phyloP scores from a whole-genome alignment of 345 rosid genomes.

The Trapa incisa region DNA sequence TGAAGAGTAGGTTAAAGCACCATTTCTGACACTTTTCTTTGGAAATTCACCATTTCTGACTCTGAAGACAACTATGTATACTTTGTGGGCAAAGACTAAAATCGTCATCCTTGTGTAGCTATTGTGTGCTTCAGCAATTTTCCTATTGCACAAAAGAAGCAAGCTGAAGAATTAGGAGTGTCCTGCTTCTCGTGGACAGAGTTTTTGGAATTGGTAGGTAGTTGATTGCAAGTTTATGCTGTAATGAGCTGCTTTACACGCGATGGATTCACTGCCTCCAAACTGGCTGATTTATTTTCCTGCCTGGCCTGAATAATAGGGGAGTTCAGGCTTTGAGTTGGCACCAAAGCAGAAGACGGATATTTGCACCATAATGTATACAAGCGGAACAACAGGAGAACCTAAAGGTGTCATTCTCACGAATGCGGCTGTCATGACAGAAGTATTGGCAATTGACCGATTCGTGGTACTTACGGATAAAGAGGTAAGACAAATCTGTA shows the following conservation, averaged over 20 bases:
- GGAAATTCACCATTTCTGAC: background rate
- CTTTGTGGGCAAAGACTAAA: background rate
- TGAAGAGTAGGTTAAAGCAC: constrained; percentile 45
- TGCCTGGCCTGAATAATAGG: constrained; percentile 21
- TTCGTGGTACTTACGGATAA: constrained; percentile 45
- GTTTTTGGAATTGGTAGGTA: constrained; percentile 40
- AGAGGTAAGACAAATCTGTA: constrained; percentile 28
- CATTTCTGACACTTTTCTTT: background rate
- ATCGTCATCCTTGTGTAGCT: constrained; percentile 22
- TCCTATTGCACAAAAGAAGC: constrained; percentile 48
- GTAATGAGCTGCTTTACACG: background rate
- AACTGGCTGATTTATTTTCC: background rate
- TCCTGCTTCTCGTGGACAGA: constrained; percentile 81
- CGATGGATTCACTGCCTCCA: background rate
- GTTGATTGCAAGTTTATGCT: background rate
- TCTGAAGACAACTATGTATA: background rate
- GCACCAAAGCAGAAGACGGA: constrained; percentile 56
- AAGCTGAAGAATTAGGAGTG: constrained; percentile 57
- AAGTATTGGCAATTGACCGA: constrained; percentile 72
- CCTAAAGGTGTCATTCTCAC: constrained; percentile 83
- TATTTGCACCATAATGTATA: constrained; percentile 86
- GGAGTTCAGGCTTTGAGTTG: constrained; percentile 43
- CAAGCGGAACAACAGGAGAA: constrained; percentile 97
- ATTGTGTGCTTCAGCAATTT: constrained; percentile 63
- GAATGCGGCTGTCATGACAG: constrained; percentile 48